These are phyloP conservation scores for Pinus taeda DNA, from an alignment of 75 land plant genomes.

Conservation along the genomic window DNA sequence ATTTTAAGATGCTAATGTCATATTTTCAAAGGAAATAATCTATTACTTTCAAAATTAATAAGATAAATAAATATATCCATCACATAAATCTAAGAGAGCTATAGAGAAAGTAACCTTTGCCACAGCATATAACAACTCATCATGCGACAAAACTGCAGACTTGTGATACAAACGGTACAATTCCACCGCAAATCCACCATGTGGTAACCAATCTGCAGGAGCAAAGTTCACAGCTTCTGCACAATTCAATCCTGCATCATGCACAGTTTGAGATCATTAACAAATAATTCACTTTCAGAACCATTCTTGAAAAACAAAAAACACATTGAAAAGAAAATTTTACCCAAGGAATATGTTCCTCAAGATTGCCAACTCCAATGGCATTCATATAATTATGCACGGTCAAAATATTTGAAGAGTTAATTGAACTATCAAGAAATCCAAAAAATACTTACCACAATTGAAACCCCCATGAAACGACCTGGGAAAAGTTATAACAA, in stretches of 20 bases:
- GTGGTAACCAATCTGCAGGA: slow-evolving; percentile 96
- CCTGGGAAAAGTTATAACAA: slow-evolving; percentile 95
- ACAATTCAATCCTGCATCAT: slow-evolving; percentile 84
- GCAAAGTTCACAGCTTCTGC: slow-evolving; percentile 99
- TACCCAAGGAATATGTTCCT: neutral
- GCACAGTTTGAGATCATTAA: neutral
- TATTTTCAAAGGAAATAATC: no score
- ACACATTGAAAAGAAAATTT: neutral
- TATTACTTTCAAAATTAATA: no score
- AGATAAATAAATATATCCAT: no score
- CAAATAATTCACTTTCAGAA: neutral
- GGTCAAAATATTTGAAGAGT: neutral
- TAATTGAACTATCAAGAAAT: neutral
- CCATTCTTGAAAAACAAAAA: neutral
- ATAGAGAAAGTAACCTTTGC: slow-evolving; percentile 53
- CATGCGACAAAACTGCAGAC: slow-evolving; percentile 91
- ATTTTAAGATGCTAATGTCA: no score
- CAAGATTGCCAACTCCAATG: neutral
- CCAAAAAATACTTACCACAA: slow-evolving; percentile 49
- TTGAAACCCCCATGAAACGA: slow-evolving; percentile 97
- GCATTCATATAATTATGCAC: neutral
- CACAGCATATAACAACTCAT: slow-evolving; percentile 89
- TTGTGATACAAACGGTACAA: slow-evolving; percentile 76
- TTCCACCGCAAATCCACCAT: slow-evolving; percentile 85
- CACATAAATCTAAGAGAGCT: no score